A percentile compares a stretch with the other conserved stretches of the same genome.
These are phyloP conservation scores for Hevea brasiliensis DNA, from an alignment of 345 rosid genomes.

Conservation along the genomic window DNA sequence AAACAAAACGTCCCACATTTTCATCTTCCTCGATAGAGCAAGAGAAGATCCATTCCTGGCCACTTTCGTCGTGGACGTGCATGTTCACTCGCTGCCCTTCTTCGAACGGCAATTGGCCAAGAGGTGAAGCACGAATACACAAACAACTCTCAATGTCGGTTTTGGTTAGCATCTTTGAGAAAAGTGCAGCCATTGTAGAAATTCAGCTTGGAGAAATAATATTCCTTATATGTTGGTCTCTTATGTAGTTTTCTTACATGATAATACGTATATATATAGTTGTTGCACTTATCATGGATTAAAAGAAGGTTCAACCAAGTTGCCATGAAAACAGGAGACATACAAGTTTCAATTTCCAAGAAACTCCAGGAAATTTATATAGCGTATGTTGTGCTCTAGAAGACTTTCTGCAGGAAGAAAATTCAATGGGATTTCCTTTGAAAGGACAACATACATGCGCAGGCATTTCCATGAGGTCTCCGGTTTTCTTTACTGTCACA, in stretches of 20 bases:
- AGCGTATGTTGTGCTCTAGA: not conserved
- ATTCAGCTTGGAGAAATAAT: no score
- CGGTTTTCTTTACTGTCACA: no score
- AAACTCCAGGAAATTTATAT: not conserved
- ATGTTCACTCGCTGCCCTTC: not conserved
- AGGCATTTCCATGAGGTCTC: no score
- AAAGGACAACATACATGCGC: no score
- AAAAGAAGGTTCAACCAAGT: not conserved
- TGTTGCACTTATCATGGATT: no score
- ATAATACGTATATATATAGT: not conserved
- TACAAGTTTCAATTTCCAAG: not conserved
- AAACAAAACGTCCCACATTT: not conserved
- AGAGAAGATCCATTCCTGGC: not conserved
- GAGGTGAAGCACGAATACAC: not conserved
- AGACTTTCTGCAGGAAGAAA: no score
- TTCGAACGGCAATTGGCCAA: not conserved
- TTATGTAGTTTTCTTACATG: not conserved
- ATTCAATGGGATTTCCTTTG: no score
- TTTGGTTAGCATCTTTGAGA: slow-evolving; percentile 1
- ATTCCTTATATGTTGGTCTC: not conserved
- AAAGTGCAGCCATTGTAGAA: no score
- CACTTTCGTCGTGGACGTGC: not conserved
- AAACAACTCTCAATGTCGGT: not conserved
- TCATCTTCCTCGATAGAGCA: not conserved
- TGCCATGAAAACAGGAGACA: not conserved